Evolutionary conservation across 2,329 filamentous ascomycete genomes (phyloP), one percentile per base, ranked within the genome.

Genomic region (Rhynchosporium graminicola): DNA sequence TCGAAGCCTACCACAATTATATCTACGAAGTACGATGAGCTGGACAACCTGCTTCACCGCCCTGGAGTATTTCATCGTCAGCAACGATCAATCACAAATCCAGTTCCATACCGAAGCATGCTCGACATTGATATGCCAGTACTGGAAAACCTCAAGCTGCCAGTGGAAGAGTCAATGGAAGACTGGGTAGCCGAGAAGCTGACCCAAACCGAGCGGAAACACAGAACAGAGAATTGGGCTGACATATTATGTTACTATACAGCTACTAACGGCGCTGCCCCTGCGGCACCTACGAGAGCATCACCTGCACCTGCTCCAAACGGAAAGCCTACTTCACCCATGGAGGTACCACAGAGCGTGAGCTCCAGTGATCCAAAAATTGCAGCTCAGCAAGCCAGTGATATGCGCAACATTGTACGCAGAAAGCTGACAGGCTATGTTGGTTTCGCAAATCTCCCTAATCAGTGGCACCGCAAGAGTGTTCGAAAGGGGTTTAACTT

Each of bases 401-500:
- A 75, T 65, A 74, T 74, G 72, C 69, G 71, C 79, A 98, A 99
- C 83, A 96, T 99, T 77, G 94, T 99, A 73, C 91, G 95, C 79
- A 87, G 95, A 79, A 99, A 99, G 84, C 83, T 99, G 76, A 98
- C 95, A 57, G 95, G 95, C 75, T 99, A 98, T 74, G 95, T 99
- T 74, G 95, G 95, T 70, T 99, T 99, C 76, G 95, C 95, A 78
- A 99, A 99, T 78, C 81, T 99, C 76, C 95, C 95, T 68, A 99
- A 99, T 82, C 95, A 99, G 81, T 99, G 95, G 95, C 95, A 99
- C 84, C 94, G 95, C 79, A 99, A 99, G 89, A 97, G 93, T 87
- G 95, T 99, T 74, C 92, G 95, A 77, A 99, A 99, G 81, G 95
- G 95, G 66, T 99, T 99, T 87, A 99, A 98, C 86, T 99, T 99